A percentile compares a stretch with the other conserved stretches of the same genome.
Evolutionary conservation across 23 red algal genomes (phyloP).

Genomic region (Agarophyton chilense): DNA sequence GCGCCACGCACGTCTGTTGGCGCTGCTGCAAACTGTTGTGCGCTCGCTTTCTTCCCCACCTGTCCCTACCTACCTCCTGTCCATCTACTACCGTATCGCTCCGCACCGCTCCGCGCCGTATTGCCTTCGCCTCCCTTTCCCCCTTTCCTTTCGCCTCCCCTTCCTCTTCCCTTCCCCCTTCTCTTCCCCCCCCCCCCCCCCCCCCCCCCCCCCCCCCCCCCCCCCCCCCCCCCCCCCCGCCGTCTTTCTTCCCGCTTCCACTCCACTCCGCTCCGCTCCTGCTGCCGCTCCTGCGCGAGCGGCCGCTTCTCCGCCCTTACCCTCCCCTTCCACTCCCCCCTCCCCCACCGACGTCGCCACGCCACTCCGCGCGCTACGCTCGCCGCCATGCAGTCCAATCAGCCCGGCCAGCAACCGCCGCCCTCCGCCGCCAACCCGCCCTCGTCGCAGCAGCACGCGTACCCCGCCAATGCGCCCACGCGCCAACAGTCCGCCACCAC

Average conservation of each 20-base stretch:
- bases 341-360: not conserved
- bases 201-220: slow-evolving; percentile 13
- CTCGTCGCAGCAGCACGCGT: not conserved
- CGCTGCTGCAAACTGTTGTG: too few species aligned
- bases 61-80: too few species aligned
- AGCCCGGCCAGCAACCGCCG: not conserved
- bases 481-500: not conserved
- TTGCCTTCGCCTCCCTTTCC: too few species aligned
- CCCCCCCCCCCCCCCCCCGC: not conserved
- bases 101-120: too few species aligned
- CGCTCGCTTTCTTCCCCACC: too few species aligned
- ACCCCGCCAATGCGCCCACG: too few species aligned
- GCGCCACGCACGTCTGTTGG: not conserved
- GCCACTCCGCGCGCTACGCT: not conserved
- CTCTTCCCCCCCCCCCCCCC: slow-evolving; percentile 16
- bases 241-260: not conserved
- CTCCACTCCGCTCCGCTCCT: not conserved
- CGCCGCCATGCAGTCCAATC: slow-evolving; percentile 25
- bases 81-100: too few species aligned
- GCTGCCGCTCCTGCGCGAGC: too few species aligned
- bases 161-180: not conserved
- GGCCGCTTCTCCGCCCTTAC: not conserved
- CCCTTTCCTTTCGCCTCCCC: too few species aligned
- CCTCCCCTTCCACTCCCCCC: not conserved
- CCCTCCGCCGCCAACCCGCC: not conserved